These are phyloP conservation scores for Aristolochia contorta DNA, from an alignment of 164 flowering plant species.

Conservation along the genomic window DNA sequence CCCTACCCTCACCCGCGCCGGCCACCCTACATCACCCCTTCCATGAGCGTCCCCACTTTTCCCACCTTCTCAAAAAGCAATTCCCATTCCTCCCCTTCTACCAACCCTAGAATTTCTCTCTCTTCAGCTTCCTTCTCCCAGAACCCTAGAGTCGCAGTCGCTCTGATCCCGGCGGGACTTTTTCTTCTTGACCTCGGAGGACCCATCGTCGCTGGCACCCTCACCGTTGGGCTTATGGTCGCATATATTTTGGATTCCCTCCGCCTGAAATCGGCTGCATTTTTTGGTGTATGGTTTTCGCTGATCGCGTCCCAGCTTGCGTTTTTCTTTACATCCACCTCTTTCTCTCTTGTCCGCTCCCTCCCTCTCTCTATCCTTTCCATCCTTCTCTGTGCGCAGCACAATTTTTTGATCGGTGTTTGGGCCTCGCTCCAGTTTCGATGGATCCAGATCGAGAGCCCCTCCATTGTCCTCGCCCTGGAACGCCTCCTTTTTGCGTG, in stretches of 20 bases:
- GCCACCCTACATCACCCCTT: slow-evolving; percentile 15
- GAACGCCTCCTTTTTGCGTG: slow-evolving; percentile 87
- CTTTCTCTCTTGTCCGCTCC: slow-evolving; percentile 32
- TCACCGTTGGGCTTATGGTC: slow-evolving; percentile 70
- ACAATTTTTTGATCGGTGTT: slow-evolving; percentile 68
- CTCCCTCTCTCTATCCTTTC: slow-evolving; percentile 48
- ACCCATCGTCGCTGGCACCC: slow-evolving; percentile 56
- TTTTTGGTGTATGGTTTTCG: slow-evolving; percentile 81
- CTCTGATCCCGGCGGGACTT: slow-evolving; percentile 68
- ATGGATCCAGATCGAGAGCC: slow-evolving; percentile 80
- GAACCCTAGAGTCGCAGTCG: slow-evolving; percentile 71
- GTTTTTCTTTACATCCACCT: slow-evolving; percentile 52
- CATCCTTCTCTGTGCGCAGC: slow-evolving; percentile 49
- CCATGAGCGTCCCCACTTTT: slow-evolving; percentile 45
- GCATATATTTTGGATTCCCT: slow-evolving; percentile 84
- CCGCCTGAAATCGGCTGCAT: slow-evolving; percentile 59
- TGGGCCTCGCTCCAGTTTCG: slow-evolving; percentile 95
- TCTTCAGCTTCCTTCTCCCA: slow-evolving; percentile 50
- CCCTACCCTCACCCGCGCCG: neutral
- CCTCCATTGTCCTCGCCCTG: slow-evolving; percentile 68
- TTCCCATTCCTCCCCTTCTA: slow-evolving; percentile 29
- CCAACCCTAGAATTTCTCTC: slow-evolving; percentile 21
- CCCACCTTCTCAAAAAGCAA: slow-evolving; percentile 27
- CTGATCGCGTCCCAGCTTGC: slow-evolving; percentile 68
- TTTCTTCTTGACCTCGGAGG: slow-evolving; percentile 97